phyloP scores from a whole-genome alignment of 1,284 basidiomycete genomes.

The Tilletia walkeri region DNA sequence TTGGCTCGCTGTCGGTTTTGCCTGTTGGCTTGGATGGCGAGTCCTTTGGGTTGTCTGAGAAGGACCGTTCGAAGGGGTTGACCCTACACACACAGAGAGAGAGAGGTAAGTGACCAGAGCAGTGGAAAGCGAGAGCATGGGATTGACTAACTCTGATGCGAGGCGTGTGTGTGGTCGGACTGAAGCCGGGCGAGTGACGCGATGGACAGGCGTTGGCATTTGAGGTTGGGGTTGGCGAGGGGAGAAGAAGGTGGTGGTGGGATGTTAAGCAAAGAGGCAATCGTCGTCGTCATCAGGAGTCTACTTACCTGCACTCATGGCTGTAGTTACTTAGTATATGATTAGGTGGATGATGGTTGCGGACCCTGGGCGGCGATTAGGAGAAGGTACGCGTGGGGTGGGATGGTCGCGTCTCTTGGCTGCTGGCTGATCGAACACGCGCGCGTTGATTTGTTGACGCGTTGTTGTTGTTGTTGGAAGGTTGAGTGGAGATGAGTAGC shows the following conservation, averaged over 20 bases:
- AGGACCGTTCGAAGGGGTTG: conserved; percentile 95
- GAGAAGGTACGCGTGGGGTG: too few species aligned
- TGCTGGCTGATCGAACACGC: too few species aligned
- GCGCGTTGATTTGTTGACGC: not conserved
- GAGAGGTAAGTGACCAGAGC: not conserved
- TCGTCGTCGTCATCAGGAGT: not conserved
- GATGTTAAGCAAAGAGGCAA: not conserved
- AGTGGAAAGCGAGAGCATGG: not conserved
- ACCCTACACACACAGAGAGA: not conserved
- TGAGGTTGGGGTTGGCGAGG: not conserved
- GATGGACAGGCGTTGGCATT: conserved; percentile 6
- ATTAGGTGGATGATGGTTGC: not conserved
- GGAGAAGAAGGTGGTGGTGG: not conserved
- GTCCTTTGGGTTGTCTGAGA: conserved; percentile 63
- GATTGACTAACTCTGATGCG: conserved; percentile 10
- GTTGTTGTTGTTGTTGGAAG: conserved; percentile 1
- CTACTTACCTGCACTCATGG: conserved; percentile 10
- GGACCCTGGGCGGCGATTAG: too few species aligned
- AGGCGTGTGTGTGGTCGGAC: conserved; percentile 14
- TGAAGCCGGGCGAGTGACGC: conserved; percentile 10
- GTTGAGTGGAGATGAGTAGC: not conserved
- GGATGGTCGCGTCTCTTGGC: too few species aligned
- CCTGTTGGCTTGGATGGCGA: conserved; percentile 30
- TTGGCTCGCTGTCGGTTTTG: conserved; percentile 27
- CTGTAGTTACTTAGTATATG: not conserved